Percentiles rank a stretch among this genome's conserved stretches.
phyloP scores from a whole-genome alignment of 2,329 filamentous ascomycete genomes.

The Alternaria sp. region DNA sequence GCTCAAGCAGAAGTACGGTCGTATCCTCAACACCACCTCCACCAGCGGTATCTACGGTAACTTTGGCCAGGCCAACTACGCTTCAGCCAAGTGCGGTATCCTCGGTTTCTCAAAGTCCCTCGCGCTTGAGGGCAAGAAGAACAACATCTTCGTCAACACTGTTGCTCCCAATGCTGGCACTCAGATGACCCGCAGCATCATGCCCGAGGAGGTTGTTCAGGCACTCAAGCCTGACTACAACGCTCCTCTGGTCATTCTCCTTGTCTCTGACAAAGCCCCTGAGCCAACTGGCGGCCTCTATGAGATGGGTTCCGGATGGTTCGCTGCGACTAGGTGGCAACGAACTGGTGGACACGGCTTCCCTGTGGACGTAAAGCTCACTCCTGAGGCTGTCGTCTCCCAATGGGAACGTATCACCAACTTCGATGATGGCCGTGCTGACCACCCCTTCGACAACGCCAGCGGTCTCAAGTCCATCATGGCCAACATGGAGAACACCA shows the following conservation, averaged over 20 bases:
- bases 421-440: constrained; percentile 87
- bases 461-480: constrained; percentile 82
- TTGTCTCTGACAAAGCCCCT: constrained; percentile 87
- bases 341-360: constrained; percentile 88
- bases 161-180: constrained; percentile 98
- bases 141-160: constrained; percentile 98
- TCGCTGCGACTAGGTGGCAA: constrained; percentile 93
- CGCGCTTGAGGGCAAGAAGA: constrained; percentile 91
- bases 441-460: constrained; percentile 82
- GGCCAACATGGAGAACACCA: constrained; percentile 86
- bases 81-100: constrained; percentile 77
- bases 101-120: constrained; percentile 94
- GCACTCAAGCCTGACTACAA: constrained; percentile 99
- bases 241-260: constrained; percentile 87
- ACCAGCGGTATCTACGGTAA: constrained; percentile 99
- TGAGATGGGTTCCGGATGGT: constrained; percentile 96
- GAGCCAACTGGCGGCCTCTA: constrained; percentile 87
- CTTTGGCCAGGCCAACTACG: constrained; percentile 98
- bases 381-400: constrained; percentile 82
- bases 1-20: constrained; percentile 98
- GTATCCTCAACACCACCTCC: constrained; percentile 95
- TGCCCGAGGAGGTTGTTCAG: constrained; percentile 97
- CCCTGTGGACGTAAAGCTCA: constrained; percentile 79
- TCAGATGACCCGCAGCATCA: constrained; percentile 89
- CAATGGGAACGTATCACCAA: constrained; percentile 73